These are phyloP conservation scores for Solanum boliviense DNA, from an alignment of 257 asterid species.

Conservation along the genomic window DNA sequence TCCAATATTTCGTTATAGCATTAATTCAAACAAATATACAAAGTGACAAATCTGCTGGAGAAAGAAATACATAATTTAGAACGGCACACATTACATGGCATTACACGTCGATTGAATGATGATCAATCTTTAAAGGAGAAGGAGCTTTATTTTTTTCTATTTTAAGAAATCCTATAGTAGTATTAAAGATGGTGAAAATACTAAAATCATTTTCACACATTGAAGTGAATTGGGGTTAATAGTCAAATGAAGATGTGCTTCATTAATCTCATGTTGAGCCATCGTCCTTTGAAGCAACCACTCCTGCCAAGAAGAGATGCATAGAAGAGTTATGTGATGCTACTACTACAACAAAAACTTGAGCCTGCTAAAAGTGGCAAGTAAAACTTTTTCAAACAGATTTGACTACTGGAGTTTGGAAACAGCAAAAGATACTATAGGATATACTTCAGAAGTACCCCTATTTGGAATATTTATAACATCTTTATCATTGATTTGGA, in stretches of 20 bases:
- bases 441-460: too few relatives aligned
- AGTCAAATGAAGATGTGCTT: not conserved
- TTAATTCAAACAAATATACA: not conserved
- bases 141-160: conserved; percentile 5
- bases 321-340: not conserved
- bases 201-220: conserved; percentile 12
- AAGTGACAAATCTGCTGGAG: not conserved
- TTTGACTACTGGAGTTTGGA: not conserved
- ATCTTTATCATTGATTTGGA: not conserved
- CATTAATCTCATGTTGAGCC: not conserved
- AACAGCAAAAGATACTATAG: not conserved
- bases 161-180: not conserved
- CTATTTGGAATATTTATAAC: not conserved
- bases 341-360: not conserved
- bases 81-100: not conserved
- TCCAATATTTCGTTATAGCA: not conserved
- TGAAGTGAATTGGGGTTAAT: conserved; percentile 15
- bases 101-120: conserved; percentile 10
- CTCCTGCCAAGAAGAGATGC: not conserved
- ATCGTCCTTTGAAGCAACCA: not conserved
- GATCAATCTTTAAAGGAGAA: conserved; percentile 8
- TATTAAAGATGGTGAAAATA: conserved; percentile 19
- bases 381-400: not conserved
- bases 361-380: not conserved
- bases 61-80: not conserved